Base-by-base conservation (phyloP, 2,329 filamentous ascomycete genomes). In the Paracorniculantispora psalliotae region DNA sequence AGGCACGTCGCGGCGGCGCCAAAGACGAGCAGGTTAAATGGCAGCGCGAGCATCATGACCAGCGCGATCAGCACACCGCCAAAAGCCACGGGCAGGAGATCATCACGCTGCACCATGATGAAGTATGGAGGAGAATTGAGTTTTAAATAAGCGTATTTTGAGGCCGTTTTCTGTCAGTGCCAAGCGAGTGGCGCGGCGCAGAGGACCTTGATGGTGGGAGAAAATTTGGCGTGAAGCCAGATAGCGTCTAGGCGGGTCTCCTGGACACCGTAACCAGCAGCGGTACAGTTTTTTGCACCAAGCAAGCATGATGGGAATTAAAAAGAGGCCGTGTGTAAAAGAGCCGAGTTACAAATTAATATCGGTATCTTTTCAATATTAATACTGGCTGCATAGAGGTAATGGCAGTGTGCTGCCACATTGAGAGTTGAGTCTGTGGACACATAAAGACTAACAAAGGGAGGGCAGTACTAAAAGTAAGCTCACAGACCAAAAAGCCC, bases 51-150 rank as follows among this genome's bases (percentile, higher is more conserved):
- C 54, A 58, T 58, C 47, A 58, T 58, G 55, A 46, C 55, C 4
- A 51, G 46, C 17, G 25, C 48, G 12, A 58, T 35, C 23, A 51
- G 39, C n/a, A 51, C 33, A 13, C 55, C 55, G 19, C 55, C 35
- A 26, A 58, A 51, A 19, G 55, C 55, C 15, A 58, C 55, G 4
- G 47, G 55, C 9, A 58, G 26, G 1, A 58, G 47, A 26, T 58
- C 12, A 37, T 51, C 55, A 37, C 55, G 55, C 55, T 58, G 55
- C 46, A 58, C 55, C 55, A 58, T 58, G 33, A 35, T 37, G 39
- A 23, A 21, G 13, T 30, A 21, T n/a, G 25, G 4, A 17, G 26
- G 47, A 33, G 13, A 15, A n/a, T n/a, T n/a, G 17, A 30, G 30
- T 1, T 33, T 26, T 4, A 15, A 25, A 17, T 17, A 19, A 47